phyloP scores from a whole-genome alignment of 1,284 basidiomycete genomes.

The Trametes versicolor region DNA sequence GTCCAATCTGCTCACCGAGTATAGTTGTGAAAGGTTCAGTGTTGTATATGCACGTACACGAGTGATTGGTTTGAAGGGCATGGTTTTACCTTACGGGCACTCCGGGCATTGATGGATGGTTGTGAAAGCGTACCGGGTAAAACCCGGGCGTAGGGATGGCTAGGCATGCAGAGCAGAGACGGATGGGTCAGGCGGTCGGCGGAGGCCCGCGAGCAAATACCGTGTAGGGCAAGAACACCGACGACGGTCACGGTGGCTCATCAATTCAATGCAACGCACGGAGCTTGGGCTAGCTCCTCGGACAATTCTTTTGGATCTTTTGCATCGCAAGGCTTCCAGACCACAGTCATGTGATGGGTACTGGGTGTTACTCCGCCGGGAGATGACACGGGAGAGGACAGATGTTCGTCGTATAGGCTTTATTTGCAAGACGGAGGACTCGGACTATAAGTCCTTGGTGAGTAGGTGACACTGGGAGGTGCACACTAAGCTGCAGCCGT shows the following conservation, averaged over 20 bases:
- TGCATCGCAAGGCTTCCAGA: neutral
- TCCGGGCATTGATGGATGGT: neutral
- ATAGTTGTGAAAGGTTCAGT: neutral
- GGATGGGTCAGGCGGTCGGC: constrained; percentile 19
- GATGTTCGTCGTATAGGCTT: too few species aligned
- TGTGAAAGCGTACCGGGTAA: constrained; percentile 18
- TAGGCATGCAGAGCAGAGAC: constrained; percentile 1
- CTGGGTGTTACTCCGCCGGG: constrained; percentile 5
- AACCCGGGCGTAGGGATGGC: constrained; percentile 12
- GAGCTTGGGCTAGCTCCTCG: neutral
- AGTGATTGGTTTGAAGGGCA: too few species aligned
- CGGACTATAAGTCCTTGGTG: too few species aligned
- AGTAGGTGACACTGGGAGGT: too few species aligned
- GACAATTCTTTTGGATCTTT: neutral
- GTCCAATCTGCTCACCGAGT: neutral
- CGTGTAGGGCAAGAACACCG: neutral
- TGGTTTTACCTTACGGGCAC: too few species aligned
- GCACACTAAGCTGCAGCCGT: too few species aligned
- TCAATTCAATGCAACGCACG: neutral
- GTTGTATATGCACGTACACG: neutral
- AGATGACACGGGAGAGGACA: too few species aligned
- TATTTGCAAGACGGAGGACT: too few species aligned
- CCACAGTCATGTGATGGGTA: constrained; percentile 11
- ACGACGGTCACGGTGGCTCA: neutral
- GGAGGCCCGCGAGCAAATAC: neutral